These are phyloP conservation scores for Elongisporangium undulatum DNA, from an alignment of 352 stramenopile genomes.

Conservation along the genomic window DNA sequence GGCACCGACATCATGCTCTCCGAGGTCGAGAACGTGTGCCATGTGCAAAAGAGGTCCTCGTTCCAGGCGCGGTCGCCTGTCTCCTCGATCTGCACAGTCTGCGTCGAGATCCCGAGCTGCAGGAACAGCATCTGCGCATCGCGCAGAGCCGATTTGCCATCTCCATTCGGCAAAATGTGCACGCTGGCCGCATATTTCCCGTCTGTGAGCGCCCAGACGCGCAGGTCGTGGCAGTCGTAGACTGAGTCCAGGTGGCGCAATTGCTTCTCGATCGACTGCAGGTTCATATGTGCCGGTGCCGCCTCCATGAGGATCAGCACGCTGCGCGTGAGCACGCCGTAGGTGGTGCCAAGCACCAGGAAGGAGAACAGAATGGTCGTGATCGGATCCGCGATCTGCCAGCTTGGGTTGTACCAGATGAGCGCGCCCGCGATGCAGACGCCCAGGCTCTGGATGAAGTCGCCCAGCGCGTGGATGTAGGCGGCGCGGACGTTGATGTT, in stretches of 20 bases:
- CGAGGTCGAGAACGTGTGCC: conserved; percentile 37
- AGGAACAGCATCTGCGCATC: conserved; percentile 51
- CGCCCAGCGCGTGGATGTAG: conserved; percentile 96
- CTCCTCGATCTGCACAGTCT: conserved; percentile 72
- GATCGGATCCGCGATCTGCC: conserved; percentile 96
- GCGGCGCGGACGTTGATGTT: conserved; percentile 97
- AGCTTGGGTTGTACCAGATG: conserved; percentile 96
- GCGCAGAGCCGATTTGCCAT: conserved; percentile 37
- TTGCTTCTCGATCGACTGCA: conserved; percentile 51
- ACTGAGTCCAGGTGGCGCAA: conserved; percentile 73
- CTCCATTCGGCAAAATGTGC: conserved; percentile 80
- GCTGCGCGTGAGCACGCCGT: conserved; percentile 89
- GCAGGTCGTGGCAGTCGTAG: conserved; percentile 96
- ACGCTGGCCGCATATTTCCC: conserved; percentile 87
- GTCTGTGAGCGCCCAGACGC: conserved; percentile 96
- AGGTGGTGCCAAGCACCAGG: conserved; percentile 92
- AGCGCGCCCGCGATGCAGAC: conserved; percentile 94
- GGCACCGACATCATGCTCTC: conserved; percentile 77
- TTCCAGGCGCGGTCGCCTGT: conserved; percentile 47
- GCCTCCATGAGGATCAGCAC: conserved; percentile 95
- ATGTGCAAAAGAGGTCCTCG: conserved; percentile 55
- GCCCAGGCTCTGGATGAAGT: conserved; percentile 96
- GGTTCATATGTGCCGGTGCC: conserved; percentile 65
- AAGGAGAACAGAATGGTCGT: conserved; percentile 96
- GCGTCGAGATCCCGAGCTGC: conserved; percentile 44